Conservation (phyloP, 495 filamentous ascomycete species). For the Trichocladium uniseriatum region DNA sequence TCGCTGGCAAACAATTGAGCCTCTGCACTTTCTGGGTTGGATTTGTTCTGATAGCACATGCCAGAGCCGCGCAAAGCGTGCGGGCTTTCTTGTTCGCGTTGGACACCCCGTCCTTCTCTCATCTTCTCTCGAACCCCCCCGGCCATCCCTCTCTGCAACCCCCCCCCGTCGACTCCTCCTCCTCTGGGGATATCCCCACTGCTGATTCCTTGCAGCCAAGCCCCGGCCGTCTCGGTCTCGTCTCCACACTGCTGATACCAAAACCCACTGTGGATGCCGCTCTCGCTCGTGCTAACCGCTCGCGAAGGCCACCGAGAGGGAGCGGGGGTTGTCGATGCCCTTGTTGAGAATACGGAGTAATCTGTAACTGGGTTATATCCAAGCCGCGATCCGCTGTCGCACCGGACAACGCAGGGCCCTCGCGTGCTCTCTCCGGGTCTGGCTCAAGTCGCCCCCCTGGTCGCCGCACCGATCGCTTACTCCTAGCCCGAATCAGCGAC, state of each 20-base stretch:
- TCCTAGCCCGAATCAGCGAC: background rate
- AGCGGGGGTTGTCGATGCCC: background rate
- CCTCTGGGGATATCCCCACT: background rate
- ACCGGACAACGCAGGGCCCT: slow-evolving; percentile 10
- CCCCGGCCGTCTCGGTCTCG: slow-evolving; percentile 7
- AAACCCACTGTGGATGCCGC: slow-evolving; percentile 11
- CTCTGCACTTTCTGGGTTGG: background rate
- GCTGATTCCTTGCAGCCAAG: slow-evolving; percentile 1
- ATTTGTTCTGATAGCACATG: background rate
- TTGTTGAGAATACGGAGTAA: background rate
- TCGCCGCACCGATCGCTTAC: background rate
- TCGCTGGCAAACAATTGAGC: slow-evolving; percentile 3
- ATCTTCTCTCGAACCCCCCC: background rate
- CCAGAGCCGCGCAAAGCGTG: slow-evolving; percentile 2
- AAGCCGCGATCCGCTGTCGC: slow-evolving; percentile 9
- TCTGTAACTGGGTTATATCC: background rate
- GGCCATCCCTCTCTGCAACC: background rate
- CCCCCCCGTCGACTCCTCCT: background rate
- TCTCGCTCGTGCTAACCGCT: slow-evolving; percentile 10
- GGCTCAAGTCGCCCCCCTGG: background rate
- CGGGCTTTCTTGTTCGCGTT: no score
- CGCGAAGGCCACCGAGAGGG: background rate
- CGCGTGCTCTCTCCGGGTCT: background rate
- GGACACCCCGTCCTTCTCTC: no score
- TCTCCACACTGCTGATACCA: slow-evolving; percentile 8